These are phyloP conservation scores for Clathrospora elynae DNA, from an alignment of 2,329 filamentous ascomycete species.

Conservation along the genomic window DNA sequence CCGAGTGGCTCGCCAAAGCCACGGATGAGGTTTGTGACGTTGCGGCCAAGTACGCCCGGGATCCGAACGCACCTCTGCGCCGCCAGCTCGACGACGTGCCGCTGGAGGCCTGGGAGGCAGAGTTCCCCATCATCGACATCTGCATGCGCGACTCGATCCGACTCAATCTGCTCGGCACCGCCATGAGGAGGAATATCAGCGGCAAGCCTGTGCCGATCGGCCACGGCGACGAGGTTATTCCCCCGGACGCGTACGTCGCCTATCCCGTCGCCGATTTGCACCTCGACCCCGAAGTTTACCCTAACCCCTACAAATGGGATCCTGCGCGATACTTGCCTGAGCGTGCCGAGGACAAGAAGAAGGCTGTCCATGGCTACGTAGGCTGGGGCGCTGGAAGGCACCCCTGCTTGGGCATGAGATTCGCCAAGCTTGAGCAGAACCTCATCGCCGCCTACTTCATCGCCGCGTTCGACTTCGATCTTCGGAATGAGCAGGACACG, in stretches of 20 bases:
- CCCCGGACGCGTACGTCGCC: slow-evolving; percentile 53
- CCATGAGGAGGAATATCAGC: slow-evolving; percentile 59
- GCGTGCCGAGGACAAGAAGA: slow-evolving; percentile 56
- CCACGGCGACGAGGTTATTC: slow-evolving; percentile 55
- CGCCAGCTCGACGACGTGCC: slow-evolving; percentile 52
- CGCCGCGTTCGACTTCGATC: slow-evolving; percentile 55
- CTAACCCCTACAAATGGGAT: slow-evolving; percentile 57
- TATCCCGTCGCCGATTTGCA: slow-evolving; percentile 58
- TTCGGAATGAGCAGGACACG: slow-evolving; percentile 51
- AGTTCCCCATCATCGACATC: slow-evolving; percentile 60
- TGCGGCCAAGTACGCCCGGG: slow-evolving; percentile 52
- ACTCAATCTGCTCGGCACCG: slow-evolving; percentile 54
- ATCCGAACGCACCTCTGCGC: slow-evolving; percentile 42
- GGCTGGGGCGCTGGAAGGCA: slow-evolving; percentile 51
- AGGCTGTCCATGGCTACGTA: slow-evolving; percentile 36
- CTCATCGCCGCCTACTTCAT: slow-evolving; percentile 58
- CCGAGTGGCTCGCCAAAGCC: slow-evolving; percentile 53
- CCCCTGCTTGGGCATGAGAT: slow-evolving; percentile 53
- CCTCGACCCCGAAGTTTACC: slow-evolving; percentile 56
- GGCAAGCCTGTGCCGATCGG: slow-evolving; percentile 54
- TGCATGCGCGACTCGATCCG: slow-evolving; percentile 62
- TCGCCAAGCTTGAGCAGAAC: slow-evolving; percentile 61
- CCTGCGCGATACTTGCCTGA: slow-evolving; percentile 56
- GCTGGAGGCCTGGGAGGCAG: slow-evolving; percentile 61
- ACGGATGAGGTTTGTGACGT: slow-evolving; percentile 56